Evolutionary conservation across 331 rosid genomes (phyloP).

Genomic region (Arachis monticola): DNA sequence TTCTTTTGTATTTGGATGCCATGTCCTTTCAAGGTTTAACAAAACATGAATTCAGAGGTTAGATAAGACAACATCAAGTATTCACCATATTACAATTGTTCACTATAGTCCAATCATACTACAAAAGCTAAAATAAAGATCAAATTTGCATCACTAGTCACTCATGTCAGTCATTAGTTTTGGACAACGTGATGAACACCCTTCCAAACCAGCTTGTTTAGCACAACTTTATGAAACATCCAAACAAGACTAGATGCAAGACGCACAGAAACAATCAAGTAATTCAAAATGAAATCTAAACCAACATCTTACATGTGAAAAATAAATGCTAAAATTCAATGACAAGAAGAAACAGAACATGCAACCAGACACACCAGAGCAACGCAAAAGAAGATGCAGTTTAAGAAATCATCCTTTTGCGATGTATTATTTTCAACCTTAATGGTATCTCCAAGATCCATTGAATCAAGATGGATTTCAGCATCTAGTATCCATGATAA

Average conservation of each 20-base stretch:
- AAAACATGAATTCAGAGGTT: too few species aligned
- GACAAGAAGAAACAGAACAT: neutral
- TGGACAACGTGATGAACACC: neutral
- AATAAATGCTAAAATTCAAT: neutral
- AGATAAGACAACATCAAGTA: too few species aligned
- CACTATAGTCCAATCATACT: neutral
- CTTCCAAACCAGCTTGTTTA: slow-evolving; percentile 1
- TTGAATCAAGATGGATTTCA: too few species aligned
- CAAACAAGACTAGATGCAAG: neutral
- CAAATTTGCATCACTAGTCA: neutral
- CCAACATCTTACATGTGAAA: neutral
- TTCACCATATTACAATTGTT: neutral
- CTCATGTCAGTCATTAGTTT: neutral
- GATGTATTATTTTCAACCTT: too few species aligned
- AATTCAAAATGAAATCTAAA: slow-evolving; percentile 2
- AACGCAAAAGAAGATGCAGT: neutral
- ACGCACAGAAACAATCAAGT: slow-evolving; percentile 7
- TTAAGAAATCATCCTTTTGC: neutral
- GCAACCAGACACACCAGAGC: neutral
- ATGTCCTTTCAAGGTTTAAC: too few species aligned
- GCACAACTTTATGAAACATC: neutral
- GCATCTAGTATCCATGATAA: too few species aligned
- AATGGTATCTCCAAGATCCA: too few species aligned
- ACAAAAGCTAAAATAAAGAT: neutral
- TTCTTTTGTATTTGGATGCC: too few species aligned